Evolutionary conservation across 2,329 filamentous ascomycete genomes (phyloP).

Genomic region (Xylariales sp.): DNA sequence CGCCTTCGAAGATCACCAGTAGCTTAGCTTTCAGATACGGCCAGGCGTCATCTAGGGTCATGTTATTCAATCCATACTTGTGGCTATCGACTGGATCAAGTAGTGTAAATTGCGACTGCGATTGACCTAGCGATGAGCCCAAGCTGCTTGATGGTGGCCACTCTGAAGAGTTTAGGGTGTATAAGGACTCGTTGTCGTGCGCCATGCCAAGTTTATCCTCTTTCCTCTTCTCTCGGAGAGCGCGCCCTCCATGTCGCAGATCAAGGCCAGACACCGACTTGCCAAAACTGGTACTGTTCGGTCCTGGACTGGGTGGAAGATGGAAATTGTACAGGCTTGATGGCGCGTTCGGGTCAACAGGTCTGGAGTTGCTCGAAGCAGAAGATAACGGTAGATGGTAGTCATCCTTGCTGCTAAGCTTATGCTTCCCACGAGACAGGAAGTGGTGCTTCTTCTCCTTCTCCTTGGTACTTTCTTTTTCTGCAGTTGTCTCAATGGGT

Average conservation of each 20-base stretch:
- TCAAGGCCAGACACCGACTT: slow-evolving; percentile 81
- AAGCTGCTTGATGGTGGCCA: slow-evolving; percentile 49
- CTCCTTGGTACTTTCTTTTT: slow-evolving; percentile 52
- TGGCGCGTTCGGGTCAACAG: slow-evolving; percentile 70
- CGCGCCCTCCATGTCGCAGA: slow-evolving; percentile 71
- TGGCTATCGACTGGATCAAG: slow-evolving; percentile 49
- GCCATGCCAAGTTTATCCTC: slow-evolving; percentile 54
- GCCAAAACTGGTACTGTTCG: slow-evolving; percentile 62
- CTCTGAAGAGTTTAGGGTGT: slow-evolving; percentile 31
- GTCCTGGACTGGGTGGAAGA: slow-evolving; percentile 66
- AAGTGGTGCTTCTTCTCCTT: slow-evolving; percentile 80
- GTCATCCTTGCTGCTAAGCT: slow-evolving; percentile 68
- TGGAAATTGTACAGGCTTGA: slow-evolving; percentile 77
- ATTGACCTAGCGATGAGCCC: slow-evolving; percentile 22
- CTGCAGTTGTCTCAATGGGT: slow-evolving; percentile 47
- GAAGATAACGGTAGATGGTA: slow-evolving; percentile 70
- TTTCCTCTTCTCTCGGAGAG: slow-evolving; percentile 75
- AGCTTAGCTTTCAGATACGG: slow-evolving; percentile 73
- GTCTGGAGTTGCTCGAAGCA: slow-evolving; percentile 70
- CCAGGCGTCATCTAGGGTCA: slow-evolving; percentile 77
- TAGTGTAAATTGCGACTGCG: slow-evolving; percentile 36
- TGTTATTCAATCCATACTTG: slow-evolving; percentile 64
- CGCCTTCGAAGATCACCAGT: slow-evolving; percentile 74
- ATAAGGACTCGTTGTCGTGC: slow-evolving; percentile 47
- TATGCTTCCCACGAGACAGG: slow-evolving; percentile 73